Conservation (phyloP, 352 stramenopile genomes). For the Aphanomyces euteiches region DNA sequence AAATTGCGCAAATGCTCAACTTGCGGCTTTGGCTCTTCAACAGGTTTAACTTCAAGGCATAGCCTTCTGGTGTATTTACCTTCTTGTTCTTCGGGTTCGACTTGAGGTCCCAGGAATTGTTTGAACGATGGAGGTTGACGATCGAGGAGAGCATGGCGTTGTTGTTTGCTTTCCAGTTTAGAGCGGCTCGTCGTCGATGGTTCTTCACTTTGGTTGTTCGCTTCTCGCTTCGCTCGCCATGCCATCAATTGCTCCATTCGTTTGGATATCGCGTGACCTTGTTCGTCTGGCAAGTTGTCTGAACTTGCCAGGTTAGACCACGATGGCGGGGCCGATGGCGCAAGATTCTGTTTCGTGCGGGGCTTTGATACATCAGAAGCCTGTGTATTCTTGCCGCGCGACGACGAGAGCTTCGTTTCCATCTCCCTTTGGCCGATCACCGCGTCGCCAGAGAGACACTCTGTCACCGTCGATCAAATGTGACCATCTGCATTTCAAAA, state of each 20-base stretch:
- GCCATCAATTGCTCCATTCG: constrained; percentile 21
- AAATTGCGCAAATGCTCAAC: neutral
- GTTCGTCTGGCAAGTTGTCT: neutral
- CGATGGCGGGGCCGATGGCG: neutral
- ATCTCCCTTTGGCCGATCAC: too few species aligned
- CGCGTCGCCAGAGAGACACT: too few species aligned
- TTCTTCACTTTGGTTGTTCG: neutral
- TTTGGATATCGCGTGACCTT: neutral
- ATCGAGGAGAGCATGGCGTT: neutral
- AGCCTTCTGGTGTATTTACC: constrained; percentile 6
- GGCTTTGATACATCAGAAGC: neutral
- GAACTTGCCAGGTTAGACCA: neutral
- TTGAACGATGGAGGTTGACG: neutral
- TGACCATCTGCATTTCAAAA: too few species aligned
- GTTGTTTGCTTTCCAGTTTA: neutral
- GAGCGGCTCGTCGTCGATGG: neutral
- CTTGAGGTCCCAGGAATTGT: neutral
- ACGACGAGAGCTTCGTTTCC: neutral
- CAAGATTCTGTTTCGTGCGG: neutral
- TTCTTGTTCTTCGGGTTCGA: neutral
- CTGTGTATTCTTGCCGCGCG: neutral
- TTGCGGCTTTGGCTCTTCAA: neutral
- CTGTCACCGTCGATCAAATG: too few species aligned
- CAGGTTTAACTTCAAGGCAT: neutral
- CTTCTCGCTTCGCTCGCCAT: constrained; percentile 18